Evolutionary conservation across 2,329 filamentous ascomycete species (phyloP), one percentile per base, ranked within the genome.

Genomic region (Huntiella omanensis): DNA sequence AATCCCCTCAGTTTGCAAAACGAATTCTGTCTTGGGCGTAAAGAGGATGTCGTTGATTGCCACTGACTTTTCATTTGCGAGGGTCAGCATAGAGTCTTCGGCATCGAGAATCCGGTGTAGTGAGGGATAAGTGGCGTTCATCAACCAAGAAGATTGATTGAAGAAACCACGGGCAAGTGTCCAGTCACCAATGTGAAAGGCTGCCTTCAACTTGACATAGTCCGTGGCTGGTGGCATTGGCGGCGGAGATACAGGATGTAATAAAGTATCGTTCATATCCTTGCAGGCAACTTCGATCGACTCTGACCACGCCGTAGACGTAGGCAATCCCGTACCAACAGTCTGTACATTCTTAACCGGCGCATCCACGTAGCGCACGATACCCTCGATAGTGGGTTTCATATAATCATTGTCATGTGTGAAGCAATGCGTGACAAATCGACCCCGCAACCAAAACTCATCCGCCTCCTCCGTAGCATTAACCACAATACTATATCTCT

Each of bases 401-500:
- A 64, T 54, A 1, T 51, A 50, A 1, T 49, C 11, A 4, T 64
- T 64, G 2, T 55, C 51, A 0, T 52, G 55, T 4, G 56, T 56
- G 45, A 64, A 64, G 46, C 62, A 64, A 40, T 62, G 60, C 0
- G 62, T 58, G 2, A 64, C 55, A 60, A 65, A 64, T 0, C 55
- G 65, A 0, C 76, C 75, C 16, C 78, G 66, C 52, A 84, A 68
- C 62, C 79, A 80, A 55, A 77, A 84, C 5, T 72, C 63, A 12
- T 68, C 58, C 4, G 0, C 64, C 63, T 2, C 68, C 42, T 71
- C 69, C 55, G 77, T 76, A 4, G 77, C 67, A 1, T 71, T 70
- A 1, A 85, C 54, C 0, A 84, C 59, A 11, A 80, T 66, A 54
- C 77, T 80, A 54, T 83, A 84, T 11, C 81, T 69, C 55, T 85